A percentile compares a stretch with the other conserved stretches of the same genome.
These are phyloP conservation scores for Lentinula edodes DNA, from an alignment of 768 basidiomycete species.

Conservation along the genomic window DNA sequence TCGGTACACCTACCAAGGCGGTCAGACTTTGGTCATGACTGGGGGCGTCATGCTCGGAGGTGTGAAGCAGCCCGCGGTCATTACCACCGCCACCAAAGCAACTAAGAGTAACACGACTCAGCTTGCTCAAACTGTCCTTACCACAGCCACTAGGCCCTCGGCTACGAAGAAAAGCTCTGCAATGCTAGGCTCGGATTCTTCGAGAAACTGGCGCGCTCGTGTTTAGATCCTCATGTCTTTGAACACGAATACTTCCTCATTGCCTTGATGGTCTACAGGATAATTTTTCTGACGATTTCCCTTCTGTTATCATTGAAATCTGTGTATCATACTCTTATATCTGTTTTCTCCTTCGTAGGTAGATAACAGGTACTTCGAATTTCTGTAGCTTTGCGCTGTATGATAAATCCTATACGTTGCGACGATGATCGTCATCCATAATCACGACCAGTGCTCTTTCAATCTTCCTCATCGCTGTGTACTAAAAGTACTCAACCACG, in stretches of 20 bases:
- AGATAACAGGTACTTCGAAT: not conserved
- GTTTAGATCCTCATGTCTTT: not conserved
- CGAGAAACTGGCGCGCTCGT: not conserved
- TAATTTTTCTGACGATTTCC: not conserved
- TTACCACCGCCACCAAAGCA: not conserved
- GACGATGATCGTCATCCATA: not conserved
- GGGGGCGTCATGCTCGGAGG: constrained; percentile 6
- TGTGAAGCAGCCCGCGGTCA: not conserved
- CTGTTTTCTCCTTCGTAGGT: not conserved
- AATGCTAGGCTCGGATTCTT: not conserved
- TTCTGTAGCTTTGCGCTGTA: not conserved
- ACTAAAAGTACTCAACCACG: not conserved
- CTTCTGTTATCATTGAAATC: not conserved
- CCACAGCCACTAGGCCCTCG: not conserved
- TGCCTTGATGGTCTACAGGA: not conserved
- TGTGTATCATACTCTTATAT: not conserved
- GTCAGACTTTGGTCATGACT: constrained; percentile 5
- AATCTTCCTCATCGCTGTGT: not conserved
- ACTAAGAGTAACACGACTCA: not conserved
- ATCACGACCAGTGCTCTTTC: not conserved
- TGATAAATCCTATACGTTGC: not conserved
- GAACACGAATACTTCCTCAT: not conserved
- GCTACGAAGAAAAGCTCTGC: not conserved
- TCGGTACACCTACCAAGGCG: constrained; percentile 3
- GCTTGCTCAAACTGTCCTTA: not conserved